phyloP scores from a whole-genome alignment of 306 rosid species.

The Pueraria montana region DNA sequence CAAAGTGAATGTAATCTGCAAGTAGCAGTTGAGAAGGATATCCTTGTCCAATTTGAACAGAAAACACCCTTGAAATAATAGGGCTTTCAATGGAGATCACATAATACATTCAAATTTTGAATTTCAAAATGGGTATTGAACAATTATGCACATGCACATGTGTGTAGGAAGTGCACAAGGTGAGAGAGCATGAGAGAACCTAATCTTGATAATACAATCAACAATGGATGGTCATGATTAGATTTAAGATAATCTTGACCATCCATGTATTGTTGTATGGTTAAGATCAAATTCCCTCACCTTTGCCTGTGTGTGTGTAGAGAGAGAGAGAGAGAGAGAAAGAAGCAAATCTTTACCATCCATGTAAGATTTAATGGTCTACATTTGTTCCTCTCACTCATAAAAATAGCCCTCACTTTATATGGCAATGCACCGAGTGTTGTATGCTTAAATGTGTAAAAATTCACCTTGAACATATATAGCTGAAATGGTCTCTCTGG shows the following conservation, averaged over 20 bases:
- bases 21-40: slow-evolving; percentile 32
- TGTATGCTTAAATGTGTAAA: not conserved
- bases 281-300: no score
- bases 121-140: not conserved
- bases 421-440: not conserved
- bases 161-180: not conserved
- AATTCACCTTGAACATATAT: slow-evolving; percentile 84
- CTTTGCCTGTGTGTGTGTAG: no score
- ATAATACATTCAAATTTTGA: slow-evolving; percentile 4
- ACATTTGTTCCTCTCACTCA: not conserved
- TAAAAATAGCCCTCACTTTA: not conserved
- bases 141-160: not conserved
- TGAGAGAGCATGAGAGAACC: not conserved
- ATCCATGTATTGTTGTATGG: not conserved
- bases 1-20: slow-evolving; percentile 4
- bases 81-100: slow-evolving; percentile 17
- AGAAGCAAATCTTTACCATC: not conserved
- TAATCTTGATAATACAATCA: not conserved
- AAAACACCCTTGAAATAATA: not conserved
- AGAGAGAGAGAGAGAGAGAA: no score
- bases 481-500: slow-evolving; percentile 73
- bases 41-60: slow-evolving; percentile 15
- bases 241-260: not conserved
- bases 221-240: not conserved
- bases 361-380: not conserved